Percentiles rank a stretch among this genome's conserved stretches.
Evolutionary conservation across 208 protist species (phyloP).

Genomic region (Jaenimonas drosophilae): DNA sequence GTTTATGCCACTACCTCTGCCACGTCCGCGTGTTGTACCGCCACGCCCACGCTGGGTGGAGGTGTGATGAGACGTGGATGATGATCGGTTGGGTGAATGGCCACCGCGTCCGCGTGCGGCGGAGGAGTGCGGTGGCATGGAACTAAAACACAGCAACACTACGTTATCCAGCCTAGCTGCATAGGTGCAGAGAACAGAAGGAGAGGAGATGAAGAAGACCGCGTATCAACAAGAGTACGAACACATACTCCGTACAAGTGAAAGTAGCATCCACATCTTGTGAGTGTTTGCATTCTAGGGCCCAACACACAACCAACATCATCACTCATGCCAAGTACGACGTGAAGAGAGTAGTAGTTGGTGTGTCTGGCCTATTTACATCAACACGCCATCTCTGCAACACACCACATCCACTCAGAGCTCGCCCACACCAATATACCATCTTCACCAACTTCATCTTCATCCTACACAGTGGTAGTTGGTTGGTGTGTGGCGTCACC

Average conservation of each 20-base stretch:
- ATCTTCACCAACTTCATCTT: too few relatives aligned
- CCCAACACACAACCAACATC: too few relatives aligned
- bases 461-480: too few relatives aligned
- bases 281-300: slow-evolving; percentile 3
- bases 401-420: too few relatives aligned
- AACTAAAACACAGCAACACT: neutral
- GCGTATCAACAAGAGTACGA: neutral
- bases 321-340: too few relatives aligned
- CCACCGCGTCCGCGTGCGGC: too few relatives aligned
- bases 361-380: too few relatives aligned
- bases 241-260: neutral
- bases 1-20: neutral
- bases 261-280: slow-evolving; percentile 1
- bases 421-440: too few relatives aligned
- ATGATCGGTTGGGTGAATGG: too few relatives aligned
- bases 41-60: neutral
- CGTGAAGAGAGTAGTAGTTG: too few relatives aligned
- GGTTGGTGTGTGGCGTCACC: too few relatives aligned
- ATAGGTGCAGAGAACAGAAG: neutral
- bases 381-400: too few relatives aligned
- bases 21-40: neutral
- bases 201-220: neutral
- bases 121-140: neutral
- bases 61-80: neutral
- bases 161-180: neutral